These are phyloP conservation scores for Phytophthora pini DNA, from an alignment of 352 stramenopile genomes.

Conservation along the genomic window DNA sequence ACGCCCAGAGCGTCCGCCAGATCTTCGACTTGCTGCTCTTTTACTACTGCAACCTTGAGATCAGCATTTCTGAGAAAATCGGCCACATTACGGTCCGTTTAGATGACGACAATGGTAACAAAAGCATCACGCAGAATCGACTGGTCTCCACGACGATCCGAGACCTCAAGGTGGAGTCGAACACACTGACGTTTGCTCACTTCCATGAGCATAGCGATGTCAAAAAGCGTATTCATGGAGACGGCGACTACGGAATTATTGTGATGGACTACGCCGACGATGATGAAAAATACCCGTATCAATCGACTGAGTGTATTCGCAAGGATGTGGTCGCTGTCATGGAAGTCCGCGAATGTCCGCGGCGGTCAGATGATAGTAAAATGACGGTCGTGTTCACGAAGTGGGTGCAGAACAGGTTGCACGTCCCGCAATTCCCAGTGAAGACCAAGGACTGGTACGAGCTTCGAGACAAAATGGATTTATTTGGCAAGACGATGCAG, in stretches of 20 bases:
- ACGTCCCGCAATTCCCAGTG: conserved; percentile 29
- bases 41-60: conserved; percentile 66
- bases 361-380: conserved; percentile 2
- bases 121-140: conserved; percentile 53
- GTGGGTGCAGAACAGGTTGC: conserved; percentile 39
- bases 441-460: conserved; percentile 27
- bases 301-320: conserved; percentile 35
- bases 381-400: conserved; percentile 33
- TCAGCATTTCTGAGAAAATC: conserved; percentile 64
- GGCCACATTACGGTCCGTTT: conserved; percentile 65
- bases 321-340: conserved; percentile 50
- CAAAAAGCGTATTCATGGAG: conserved; percentile 21
- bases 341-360: conserved; percentile 36
- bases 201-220: conserved; percentile 30
- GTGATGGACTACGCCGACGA: conserved; percentile 45
- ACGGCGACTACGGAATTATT: conserved; percentile 44
- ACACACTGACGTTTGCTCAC: conserved; percentile 44
- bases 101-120: conserved; percentile 56
- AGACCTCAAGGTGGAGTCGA: conserved; percentile 48
- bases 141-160: conserved; percentile 48
- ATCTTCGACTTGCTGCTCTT: conserved; percentile 62
- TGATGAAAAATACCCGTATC: conserved; percentile 56
- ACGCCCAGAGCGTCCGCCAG: conserved; percentile 42
- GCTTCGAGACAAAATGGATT: conserved; percentile 36
- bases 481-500: conserved; percentile 35